Evolutionary conservation across 1,139 yeast genomes (phyloP).

Genomic region (Yamadazyma sp.): DNA sequence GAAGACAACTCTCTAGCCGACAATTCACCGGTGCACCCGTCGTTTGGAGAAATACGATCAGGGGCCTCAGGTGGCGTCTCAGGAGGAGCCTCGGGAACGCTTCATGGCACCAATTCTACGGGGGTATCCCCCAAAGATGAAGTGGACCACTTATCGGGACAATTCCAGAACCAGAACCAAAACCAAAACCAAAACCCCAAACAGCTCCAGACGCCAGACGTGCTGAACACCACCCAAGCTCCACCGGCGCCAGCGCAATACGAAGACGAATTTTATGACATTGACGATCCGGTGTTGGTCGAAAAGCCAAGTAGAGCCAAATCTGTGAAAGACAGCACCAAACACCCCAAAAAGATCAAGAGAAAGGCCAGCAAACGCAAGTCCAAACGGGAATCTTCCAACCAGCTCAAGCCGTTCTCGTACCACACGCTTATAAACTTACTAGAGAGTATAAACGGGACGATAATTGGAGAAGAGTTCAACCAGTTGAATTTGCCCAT

Average conservation of each 20-base stretch:
- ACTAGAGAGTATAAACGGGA: conserved; percentile 63
- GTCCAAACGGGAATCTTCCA: conserved; percentile 10
- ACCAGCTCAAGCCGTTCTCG: conserved; percentile 50
- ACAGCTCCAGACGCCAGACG: conserved; percentile 4
- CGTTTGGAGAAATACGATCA: conserved; percentile 3
- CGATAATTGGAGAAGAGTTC: conserved; percentile 68
- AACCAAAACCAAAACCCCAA: background rate
- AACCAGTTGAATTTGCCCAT: conserved; percentile 70
- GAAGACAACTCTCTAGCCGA: background rate
- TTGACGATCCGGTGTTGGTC: conserved; percentile 37
- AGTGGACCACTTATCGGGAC: background rate
- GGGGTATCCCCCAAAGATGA: conserved; percentile 1
- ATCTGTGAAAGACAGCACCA: conserved; percentile 37
- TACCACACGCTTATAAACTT: conserved; percentile 58
- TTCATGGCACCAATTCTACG: conserved; percentile 1
- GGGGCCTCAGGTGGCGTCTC: background rate
- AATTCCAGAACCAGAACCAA: too few species aligned
- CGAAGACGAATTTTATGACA: conserved; percentile 38
- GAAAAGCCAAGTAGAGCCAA: conserved; percentile 33
- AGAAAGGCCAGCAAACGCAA: conserved; percentile 17
- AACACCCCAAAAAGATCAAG: conserved; percentile 20
- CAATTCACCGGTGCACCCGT: conserved; percentile 4
- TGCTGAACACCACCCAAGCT: background rate
- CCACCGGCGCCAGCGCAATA: background rate
- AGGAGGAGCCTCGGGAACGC: conserved; percentile 2